These are phyloP conservation scores for Scytalidium lignicola DNA, from an alignment of 2,329 filamentous ascomycete species.

Conservation along the genomic window DNA sequence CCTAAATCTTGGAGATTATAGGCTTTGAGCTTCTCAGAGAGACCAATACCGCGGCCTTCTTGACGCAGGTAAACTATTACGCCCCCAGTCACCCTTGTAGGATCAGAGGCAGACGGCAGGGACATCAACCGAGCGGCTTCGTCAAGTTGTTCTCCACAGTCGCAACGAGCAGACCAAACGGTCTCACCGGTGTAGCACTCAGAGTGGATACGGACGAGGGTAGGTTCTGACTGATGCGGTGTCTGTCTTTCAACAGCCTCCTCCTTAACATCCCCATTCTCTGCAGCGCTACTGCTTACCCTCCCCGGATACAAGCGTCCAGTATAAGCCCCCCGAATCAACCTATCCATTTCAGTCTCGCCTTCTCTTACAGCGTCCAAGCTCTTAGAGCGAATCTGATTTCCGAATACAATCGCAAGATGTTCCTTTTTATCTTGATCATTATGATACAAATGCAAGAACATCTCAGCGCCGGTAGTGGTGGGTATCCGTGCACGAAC, in stretches of 20 bases:
- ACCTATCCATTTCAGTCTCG: constrained; percentile 82
- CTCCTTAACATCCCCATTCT: neutral
- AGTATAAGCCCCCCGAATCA: constrained; percentile 90
- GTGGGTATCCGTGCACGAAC: constrained; percentile 94
- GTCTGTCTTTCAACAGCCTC: neutral
- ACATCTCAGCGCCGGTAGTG: constrained; percentile 90
- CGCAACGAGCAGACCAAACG: constrained; percentile 94
- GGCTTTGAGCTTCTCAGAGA: constrained; percentile 93
- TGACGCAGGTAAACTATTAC: constrained; percentile 95
- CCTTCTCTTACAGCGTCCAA: constrained; percentile 68
- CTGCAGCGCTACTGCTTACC: constrained; percentile 42
- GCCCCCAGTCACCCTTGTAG: constrained; percentile 52
- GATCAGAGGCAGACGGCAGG: constrained; percentile 47
- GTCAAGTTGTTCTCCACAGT: constrained; percentile 96
- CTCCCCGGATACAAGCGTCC: constrained; percentile 83
- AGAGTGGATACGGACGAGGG: constrained; percentile 90
- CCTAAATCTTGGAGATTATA: constrained; percentile 97
- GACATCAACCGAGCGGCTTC: constrained; percentile 94
- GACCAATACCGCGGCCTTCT: constrained; percentile 90
- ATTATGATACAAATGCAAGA: constrained; percentile 90
- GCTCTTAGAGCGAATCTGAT: constrained; percentile 68
- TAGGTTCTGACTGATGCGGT: constrained; percentile 35
- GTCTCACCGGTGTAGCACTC: constrained; percentile 99
- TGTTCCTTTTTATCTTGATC: constrained; percentile 93
- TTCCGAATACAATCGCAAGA: constrained; percentile 92